These are phyloP conservation scores for Talaromyces amestolkiae DNA, from an alignment of 2,329 filamentous ascomycete genomes.

Conservation along the genomic window DNA sequence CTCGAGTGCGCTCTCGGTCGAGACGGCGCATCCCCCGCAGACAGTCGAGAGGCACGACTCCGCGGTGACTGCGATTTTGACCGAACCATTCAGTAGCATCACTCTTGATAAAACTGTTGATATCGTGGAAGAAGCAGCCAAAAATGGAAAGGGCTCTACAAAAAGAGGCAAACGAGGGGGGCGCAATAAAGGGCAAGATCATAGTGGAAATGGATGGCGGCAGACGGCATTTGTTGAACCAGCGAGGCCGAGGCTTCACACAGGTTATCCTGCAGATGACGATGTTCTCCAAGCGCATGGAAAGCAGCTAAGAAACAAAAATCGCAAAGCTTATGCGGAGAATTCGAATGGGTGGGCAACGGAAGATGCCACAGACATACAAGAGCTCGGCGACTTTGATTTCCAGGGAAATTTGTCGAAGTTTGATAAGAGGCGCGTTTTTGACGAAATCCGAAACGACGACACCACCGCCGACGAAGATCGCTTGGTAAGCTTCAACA, in stretches of 20 bases:
- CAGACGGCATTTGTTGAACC: conserved; percentile 64
- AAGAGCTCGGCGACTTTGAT: conserved; percentile 91
- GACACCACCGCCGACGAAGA: conserved; percentile 86
- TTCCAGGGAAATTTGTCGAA: conserved; percentile 86
- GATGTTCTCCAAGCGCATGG: conserved; percentile 21
- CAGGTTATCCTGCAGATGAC: conserved; percentile 25
- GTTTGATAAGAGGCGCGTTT: conserved; percentile 89
- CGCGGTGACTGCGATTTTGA: conserved; percentile 40
- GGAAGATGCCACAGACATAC: conserved; percentile 90
- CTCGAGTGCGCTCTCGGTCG: conserved; percentile 10
- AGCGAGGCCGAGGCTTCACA: conserved; percentile 45
- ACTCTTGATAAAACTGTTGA: conserved; percentile 29
- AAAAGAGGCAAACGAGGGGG: conserved; percentile 48
- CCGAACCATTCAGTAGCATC: conserved; percentile 46
- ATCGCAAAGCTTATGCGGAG: conserved; percentile 49
- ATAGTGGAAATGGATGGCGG: conserved; percentile 61
- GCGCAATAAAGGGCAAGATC: conserved; percentile 46
- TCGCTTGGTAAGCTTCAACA: conserved; percentile 87
- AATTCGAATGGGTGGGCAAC: conserved; percentile 86
- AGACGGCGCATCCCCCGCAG: conserved; percentile 21
- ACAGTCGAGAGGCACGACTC: conserved; percentile 28
- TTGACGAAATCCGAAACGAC: conserved; percentile 85
- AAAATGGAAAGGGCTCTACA: conserved; percentile 26
- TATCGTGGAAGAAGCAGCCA: conserved; percentile 20
- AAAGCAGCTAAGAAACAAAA: conserved; percentile 48